Conservation (phyloP, 768 basidiomycete genomes). For the Floccularia luteovirens region DNA sequence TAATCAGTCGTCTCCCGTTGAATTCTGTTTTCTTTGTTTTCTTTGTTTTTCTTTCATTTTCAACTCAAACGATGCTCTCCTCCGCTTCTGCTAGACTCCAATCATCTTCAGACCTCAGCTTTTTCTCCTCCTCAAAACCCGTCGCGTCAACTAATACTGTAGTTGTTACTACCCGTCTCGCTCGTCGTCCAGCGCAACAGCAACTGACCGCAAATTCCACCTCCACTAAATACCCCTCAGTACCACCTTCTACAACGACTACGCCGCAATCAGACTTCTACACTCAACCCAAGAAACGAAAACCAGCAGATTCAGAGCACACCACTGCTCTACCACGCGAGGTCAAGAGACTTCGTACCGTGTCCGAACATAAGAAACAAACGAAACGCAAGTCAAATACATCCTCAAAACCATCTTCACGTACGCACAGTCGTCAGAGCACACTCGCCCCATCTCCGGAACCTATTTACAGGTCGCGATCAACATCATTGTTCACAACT, state of each 20-base stretch:
- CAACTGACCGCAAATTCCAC: slow-evolving; percentile 8
- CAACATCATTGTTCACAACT: slow-evolving; percentile 45
- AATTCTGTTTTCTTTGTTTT: no score
- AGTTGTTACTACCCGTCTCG: slow-evolving; percentile 23
- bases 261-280: slow-evolving; percentile 20
- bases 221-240: slow-evolving; percentile 1
- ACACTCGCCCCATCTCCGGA: slow-evolving; percentile 38
- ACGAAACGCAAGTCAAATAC: slow-evolving; percentile 23
- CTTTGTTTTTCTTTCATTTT: no score
- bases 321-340: slow-evolving; percentile 22
- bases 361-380: slow-evolving; percentile 15
- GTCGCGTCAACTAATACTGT: slow-evolving; percentile 22
- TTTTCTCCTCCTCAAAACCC: slow-evolving; percentile 22
- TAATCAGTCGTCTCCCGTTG: no score
- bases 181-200: slow-evolving; percentile 13
- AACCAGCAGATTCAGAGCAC: slow-evolving; percentile 12
- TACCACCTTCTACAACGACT: slow-evolving; percentile 6
- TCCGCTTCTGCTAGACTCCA: no score
- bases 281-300: slow-evolving; percentile 23
- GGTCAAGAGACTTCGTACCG: slow-evolving; percentile 30
- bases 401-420: slow-evolving; percentile 30
- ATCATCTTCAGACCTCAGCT: slow-evolving; percentile 17
- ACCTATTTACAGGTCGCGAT: slow-evolving; percentile 64
- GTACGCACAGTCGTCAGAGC: slow-evolving; percentile 32
- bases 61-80: no score